Evolutionary conservation across 176 grass and related monocot species (phyloP).

Genomic region (Carex pumila): DNA sequence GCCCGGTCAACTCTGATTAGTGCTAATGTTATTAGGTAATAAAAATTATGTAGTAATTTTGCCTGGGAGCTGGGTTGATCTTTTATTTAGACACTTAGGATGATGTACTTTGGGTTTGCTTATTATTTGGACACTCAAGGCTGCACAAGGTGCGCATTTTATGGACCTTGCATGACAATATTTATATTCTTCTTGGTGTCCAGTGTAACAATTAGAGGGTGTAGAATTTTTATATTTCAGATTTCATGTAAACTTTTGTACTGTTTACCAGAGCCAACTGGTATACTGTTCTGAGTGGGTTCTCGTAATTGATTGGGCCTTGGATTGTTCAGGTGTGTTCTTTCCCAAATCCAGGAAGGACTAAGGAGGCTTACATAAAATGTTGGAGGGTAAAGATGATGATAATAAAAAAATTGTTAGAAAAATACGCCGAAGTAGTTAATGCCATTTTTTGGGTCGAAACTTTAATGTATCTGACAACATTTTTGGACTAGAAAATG

Average conservation of each 20-base stretch:
- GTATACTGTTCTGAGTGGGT: background rate
- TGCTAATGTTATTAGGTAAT: background rate
- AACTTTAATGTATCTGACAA: background rate
- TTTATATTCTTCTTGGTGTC: slow-evolving; percentile 7
- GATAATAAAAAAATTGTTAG: background rate
- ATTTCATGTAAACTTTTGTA: slow-evolving; percentile 7
- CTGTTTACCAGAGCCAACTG: background rate
- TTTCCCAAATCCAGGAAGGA: background rate
- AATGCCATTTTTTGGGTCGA: background rate
- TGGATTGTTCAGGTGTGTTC: background rate
- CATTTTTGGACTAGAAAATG: background rate
- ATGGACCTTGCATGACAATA: background rate
- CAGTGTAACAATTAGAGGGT: slow-evolving; percentile 6
- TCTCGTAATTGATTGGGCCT: background rate
- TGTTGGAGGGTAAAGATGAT: background rate
- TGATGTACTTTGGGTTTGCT: slow-evolving; percentile 10
- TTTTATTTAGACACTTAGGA: slow-evolving; percentile 4
- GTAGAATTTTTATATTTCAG: slow-evolving; percentile 10
- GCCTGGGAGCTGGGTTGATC: background rate
- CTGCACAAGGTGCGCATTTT: background rate
- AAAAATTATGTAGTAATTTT: slow-evolving; percentile 17
- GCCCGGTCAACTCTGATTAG: slow-evolving; percentile 50
- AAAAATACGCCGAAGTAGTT: background rate
- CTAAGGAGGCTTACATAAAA: background rate
- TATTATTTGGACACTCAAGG: background rate